A percentile compares a stretch with the other conserved stretches of the same genome.
These are phyloP conservation scores for Gremmenia infestans DNA, from an alignment of 2,329 filamentous ascomycete species.

Conservation along the genomic window DNA sequence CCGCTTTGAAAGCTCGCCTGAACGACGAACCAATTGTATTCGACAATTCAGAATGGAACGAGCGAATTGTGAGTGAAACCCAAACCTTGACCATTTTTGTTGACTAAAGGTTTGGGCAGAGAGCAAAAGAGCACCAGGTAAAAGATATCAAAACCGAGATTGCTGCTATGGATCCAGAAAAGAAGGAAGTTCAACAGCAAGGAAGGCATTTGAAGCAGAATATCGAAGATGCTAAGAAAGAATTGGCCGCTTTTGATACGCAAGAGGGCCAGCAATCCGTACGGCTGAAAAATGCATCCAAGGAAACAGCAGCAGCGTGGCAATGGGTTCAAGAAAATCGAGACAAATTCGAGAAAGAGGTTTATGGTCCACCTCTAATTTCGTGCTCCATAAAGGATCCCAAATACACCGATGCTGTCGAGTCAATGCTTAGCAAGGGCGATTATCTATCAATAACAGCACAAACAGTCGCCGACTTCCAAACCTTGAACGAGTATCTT, in stretches of 20 bases:
- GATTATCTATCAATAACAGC: constrained; percentile 65
- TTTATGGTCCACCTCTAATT: constrained; percentile 63
- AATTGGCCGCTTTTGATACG: constrained; percentile 61
- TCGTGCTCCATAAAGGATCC: constrained; percentile 59
- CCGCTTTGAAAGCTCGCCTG: constrained; percentile 56
- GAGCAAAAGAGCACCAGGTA: constrained; percentile 52
- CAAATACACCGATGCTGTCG: constrained; percentile 52
- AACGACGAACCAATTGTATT: constrained; percentile 62
- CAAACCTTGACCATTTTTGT: neutral
- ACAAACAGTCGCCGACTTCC: constrained; percentile 72
- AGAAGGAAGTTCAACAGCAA: constrained; percentile 30
- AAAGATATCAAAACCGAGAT: constrained; percentile 45
- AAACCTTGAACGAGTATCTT: constrained; percentile 52
- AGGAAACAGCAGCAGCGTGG: constrained; percentile 67
- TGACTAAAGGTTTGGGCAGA: constrained; percentile 32
- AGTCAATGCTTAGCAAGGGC: constrained; percentile 47
- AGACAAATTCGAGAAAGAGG: constrained; percentile 51
- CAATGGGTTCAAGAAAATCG: constrained; percentile 75
- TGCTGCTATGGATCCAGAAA: constrained; percentile 28
- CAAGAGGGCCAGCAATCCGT: constrained; percentile 68
- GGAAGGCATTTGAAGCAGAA: constrained; percentile 39
- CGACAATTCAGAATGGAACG: constrained; percentile 65
- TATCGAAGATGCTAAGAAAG: constrained; percentile 37
- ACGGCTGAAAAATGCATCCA: constrained; percentile 55
- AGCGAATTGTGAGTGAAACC: constrained; percentile 56